Conservation (phyloP, 2,329 filamentous ascomycete genomes). For the Pseudopyrenochaeta lycopersici region DNA sequence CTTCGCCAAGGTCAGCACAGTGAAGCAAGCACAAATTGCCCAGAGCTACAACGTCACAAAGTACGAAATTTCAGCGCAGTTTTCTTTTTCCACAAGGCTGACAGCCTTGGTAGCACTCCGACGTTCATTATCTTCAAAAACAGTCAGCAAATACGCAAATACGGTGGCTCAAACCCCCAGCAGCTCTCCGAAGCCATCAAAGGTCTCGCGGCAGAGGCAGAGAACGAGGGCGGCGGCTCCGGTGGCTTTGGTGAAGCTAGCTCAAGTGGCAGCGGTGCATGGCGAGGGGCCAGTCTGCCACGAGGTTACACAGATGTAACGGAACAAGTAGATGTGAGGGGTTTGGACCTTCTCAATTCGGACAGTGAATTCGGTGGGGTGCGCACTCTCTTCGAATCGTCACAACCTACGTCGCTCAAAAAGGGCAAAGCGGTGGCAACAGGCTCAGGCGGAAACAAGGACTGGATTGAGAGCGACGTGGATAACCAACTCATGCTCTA, state of each 20-base stretch:
- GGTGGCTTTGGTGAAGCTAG: slow-evolving; percentile 54
- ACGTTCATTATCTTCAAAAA: slow-evolving; percentile 87
- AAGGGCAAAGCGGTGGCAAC: slow-evolving; percentile 64
- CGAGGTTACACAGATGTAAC: slow-evolving; percentile 87
- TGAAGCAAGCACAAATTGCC: slow-evolving; percentile 77
- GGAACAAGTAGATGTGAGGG: slow-evolving; percentile 78
- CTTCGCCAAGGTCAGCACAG: slow-evolving; percentile 88
- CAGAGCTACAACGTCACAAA: slow-evolving; percentile 76
- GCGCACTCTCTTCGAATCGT: slow-evolving; percentile 74
- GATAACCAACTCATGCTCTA: slow-evolving; percentile 97
- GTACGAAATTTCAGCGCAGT: slow-evolving; percentile 51
- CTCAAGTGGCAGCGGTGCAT: slow-evolving; percentile 61
- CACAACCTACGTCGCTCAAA: slow-evolving; percentile 70
- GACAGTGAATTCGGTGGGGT: slow-evolving; percentile 79
- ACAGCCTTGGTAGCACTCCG: slow-evolving; percentile 67
- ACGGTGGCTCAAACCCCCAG: slow-evolving; percentile 76
- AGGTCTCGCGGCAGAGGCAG: slow-evolving; percentile 73
- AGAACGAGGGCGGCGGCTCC: slow-evolving; percentile 53
- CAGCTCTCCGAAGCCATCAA: slow-evolving; percentile 76
- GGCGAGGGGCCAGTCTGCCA: slow-evolving; percentile 79
- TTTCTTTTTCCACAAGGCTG: slow-evolving; percentile 1
- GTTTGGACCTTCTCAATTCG: slow-evolving; percentile 86
- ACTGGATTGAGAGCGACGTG: slow-evolving; percentile 96
- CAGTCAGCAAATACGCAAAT: slow-evolving; percentile 71
- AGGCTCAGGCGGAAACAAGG: slow-evolving; percentile 62